Evolutionary conservation across 441 rosid species (phyloP).

Genomic region (Adansonia gregorii): DNA sequence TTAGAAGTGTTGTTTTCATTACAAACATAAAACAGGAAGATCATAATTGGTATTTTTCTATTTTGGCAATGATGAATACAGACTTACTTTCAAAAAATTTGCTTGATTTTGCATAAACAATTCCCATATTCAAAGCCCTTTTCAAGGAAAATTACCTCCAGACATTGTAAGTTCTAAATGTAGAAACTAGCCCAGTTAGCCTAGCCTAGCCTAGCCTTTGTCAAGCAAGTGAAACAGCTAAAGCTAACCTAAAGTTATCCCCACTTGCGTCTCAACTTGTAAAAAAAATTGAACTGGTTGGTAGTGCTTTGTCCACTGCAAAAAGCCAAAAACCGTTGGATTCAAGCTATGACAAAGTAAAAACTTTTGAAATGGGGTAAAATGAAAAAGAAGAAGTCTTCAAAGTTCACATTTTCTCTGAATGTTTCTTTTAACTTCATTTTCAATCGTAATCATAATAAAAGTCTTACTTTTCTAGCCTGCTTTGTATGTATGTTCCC

Average conservation of each 20-base stretch:
- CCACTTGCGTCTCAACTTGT: conserved; percentile 2
- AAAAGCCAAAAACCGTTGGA: background rate
- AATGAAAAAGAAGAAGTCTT: conserved; percentile 27
- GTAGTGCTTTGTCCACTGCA: conserved; percentile 23
- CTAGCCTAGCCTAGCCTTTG: background rate
- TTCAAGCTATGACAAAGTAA: background rate
- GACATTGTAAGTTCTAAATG: background rate
- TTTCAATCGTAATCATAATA: conserved; percentile 54
- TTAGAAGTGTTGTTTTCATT: background rate
- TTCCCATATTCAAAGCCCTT: background rate
- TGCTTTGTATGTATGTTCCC: background rate
- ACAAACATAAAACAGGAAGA: background rate
- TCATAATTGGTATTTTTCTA: background rate
- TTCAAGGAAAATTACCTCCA: background rate
- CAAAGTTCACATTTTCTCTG: conserved; percentile 15
- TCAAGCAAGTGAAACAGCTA: background rate
- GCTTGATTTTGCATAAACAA: background rate
- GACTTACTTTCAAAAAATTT: background rate
- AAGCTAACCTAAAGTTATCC: background rate
- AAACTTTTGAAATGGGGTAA: background rate
- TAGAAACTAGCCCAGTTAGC: background rate
- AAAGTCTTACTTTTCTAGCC: conserved; percentile 37
- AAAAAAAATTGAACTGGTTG: background rate
- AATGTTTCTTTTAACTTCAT: conserved; percentile 34
- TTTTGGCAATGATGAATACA: background rate